Percentiles rank a stretch among this genome's conserved stretches.
Conservation (phyloP, 2,329 filamentous ascomycete genomes). For the Trichoderma koningiopsis region DNA sequence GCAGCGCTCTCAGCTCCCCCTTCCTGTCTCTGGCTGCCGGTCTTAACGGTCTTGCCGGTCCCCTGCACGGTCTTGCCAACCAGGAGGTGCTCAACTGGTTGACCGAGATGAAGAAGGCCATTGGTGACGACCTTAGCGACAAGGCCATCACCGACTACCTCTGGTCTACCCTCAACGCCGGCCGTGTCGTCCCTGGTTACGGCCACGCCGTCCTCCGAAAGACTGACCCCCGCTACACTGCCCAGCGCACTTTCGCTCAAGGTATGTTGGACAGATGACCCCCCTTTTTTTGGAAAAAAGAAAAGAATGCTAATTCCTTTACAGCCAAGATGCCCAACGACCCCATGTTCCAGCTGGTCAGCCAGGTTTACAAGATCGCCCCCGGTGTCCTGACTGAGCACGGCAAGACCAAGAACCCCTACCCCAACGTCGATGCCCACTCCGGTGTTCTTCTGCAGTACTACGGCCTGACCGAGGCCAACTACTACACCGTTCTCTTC, state of each 20-base stretch:
- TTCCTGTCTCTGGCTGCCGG: conserved; percentile 96
- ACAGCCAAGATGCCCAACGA: conserved; percentile 85
- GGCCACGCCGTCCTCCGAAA: conserved; percentile 99
- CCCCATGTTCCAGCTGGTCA: conserved; percentile 99
- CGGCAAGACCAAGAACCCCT: conserved; percentile 99
- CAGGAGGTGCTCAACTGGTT: conserved; percentile 99
- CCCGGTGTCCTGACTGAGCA: conserved; percentile 97
- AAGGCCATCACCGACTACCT: conserved; percentile 98
- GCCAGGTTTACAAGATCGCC: conserved; percentile 99
- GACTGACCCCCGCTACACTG: conserved; percentile 98
- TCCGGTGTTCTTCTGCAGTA: conserved; percentile 99
- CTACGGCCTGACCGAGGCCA: conserved; percentile 98
- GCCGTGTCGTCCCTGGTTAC: conserved; percentile 96
- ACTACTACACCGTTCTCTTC: conserved; percentile 99
- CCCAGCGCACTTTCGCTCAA: conserved; percentile 95
- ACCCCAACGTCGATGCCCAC: conserved; percentile 98
- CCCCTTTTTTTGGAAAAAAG: neutral
- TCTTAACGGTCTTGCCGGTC: conserved; percentile 96
- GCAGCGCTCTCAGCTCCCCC: conserved; percentile 92
- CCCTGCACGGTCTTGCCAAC: conserved; percentile 98
- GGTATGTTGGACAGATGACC: conserved; percentile 36
- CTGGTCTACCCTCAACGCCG: conserved; percentile 93
- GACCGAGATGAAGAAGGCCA: conserved; percentile 93
- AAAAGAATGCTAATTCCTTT: conserved; percentile 35
- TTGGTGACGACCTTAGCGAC: conserved; percentile 95